phyloP scores from a whole-genome alignment of 805 yeast species.

The Lipomyces orientalis region DNA sequence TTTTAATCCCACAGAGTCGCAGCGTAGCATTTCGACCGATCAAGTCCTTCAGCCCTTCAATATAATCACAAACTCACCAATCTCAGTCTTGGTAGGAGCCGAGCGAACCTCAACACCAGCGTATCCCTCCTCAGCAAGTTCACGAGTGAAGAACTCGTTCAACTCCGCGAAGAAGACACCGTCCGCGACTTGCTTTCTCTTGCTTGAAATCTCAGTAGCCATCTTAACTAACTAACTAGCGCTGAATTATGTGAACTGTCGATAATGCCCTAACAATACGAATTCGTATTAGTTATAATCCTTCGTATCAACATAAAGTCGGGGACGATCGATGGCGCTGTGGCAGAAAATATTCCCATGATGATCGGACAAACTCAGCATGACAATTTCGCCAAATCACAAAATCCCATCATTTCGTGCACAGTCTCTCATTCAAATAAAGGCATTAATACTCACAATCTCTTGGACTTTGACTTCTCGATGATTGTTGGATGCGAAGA shows the following conservation, averaged over 20 bases:
- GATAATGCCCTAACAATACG: neutral
- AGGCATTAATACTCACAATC: neutral
- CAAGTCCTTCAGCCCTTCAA: slow-evolving; percentile 4
- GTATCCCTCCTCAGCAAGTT: slow-evolving; percentile 99
- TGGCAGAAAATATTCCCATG: neutral
- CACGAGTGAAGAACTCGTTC: slow-evolving; percentile 99
- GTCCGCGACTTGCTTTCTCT: slow-evolving; percentile 99
- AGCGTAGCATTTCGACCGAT: neutral
- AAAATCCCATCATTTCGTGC: neutral
- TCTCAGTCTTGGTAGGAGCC: slow-evolving; percentile 97
- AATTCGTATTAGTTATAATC: neutral
- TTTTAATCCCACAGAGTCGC: neutral
- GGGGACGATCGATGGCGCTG: neutral
- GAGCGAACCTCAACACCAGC: slow-evolving; percentile 99
- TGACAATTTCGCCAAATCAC: neutral
- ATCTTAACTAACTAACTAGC: slow-evolving; percentile 26
- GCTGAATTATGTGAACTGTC: neutral
- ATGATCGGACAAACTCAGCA: neutral
- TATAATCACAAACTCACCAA: slow-evolving; percentile 44
- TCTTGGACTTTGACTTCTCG: neutral
- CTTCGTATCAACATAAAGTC: neutral
- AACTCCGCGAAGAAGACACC: slow-evolving; percentile 99
- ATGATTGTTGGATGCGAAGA: neutral
- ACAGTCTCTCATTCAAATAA: neutral
- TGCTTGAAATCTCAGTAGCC: slow-evolving; percentile 76